A percentile compares a stretch with the other conserved stretches of the same genome.
phyloP scores from a whole-genome alignment of 208 protist species.

The Wallacemonas sp. region DNA sequence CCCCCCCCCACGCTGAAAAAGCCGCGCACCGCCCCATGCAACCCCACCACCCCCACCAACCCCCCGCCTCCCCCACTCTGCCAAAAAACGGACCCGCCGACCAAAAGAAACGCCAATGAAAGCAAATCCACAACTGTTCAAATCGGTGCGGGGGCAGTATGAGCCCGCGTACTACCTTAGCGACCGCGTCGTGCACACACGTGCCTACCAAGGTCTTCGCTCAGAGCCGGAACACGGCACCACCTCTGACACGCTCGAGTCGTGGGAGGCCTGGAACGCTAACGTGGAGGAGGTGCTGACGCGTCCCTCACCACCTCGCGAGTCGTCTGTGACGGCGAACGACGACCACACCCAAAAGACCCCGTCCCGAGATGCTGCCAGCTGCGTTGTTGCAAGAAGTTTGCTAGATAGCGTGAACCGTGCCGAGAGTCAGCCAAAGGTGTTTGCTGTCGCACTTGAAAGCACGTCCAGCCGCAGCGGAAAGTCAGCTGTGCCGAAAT shows the following conservation, averaged over 20 bases:
- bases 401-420: conserved; percentile 7
- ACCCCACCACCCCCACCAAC: too few species aligned
- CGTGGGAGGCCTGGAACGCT: conserved; percentile 13
- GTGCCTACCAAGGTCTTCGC: not conserved
- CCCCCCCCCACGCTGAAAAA: too few species aligned
- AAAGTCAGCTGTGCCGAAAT: not conserved
- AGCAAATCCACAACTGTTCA: not conserved
- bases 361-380: not conserved
- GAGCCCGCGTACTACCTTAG: conserved; percentile 16
- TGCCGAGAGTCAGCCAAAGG: not conserved
- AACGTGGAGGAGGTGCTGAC: conserved; percentile 8
- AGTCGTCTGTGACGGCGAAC: not conserved
- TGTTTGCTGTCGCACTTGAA: conserved; percentile 1
- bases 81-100: not conserved
- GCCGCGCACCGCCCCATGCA: too few species aligned
- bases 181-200: not conserved
- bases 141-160: conserved; percentile 7
- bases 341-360: not conserved
- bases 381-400: not conserved
- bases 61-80: not conserved
- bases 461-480: conserved; percentile 8
- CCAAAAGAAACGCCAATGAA: not conserved
- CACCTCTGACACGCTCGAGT: not conserved
- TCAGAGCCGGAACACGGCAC: not conserved
- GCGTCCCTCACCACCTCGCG: not conserved